Base-by-base conservation (phyloP, 768 basidiomycete genomes). In the Lactarius akahatsu region DNA sequence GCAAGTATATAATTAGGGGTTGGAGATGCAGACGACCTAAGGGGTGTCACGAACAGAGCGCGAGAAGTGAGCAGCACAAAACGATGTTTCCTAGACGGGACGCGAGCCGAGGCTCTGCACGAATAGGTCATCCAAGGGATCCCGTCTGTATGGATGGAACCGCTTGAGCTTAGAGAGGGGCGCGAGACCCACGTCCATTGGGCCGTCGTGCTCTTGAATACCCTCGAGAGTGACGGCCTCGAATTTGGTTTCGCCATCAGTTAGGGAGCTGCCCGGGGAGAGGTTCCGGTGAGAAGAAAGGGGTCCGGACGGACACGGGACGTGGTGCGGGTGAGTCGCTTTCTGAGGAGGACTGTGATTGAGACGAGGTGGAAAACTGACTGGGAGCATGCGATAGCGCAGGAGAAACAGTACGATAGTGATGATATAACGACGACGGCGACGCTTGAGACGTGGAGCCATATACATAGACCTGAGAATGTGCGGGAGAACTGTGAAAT, bases 71-170 rank as follows among this genome's bases (percentile, higher is more conserved):
- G 61, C 6, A 40, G n/a, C 30, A 40, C 16, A 26, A 36, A 50
- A 20, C 6, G 2, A 32, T 34, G 58, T 26, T 59, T 62, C 61
- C 62, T 56, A 67, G 13, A 62, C 59, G 26, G 40, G 61, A 32
- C 56, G 59, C 10, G 36, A 58, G 38, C 64, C 38, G 38, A 69
- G 40, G 28, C 57, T 26, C 15, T 56, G 80, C 71, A 91, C 73
- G 45, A 83, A 81, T 66, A 80, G 81, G 70, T 90, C 89, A 74
- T 91, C 89, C 34, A 80, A 71, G 30, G 85, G 85, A 63, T 86
- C 80, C 64, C 89, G 81, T 58, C 82, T 79, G 63, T 87, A 89
- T 8, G 84, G 82, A 69, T 85, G 84, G 52, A 73, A 77, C 26
- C 86, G 81, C 55, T 79, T 80, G 63, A 89, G 77, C 23, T 82